A percentile compares a stretch with the other conserved stretches of the same genome.
phyloP scores from a whole-genome alignment of 768 basidiomycete species.

The Podaxis sp. region DNA sequence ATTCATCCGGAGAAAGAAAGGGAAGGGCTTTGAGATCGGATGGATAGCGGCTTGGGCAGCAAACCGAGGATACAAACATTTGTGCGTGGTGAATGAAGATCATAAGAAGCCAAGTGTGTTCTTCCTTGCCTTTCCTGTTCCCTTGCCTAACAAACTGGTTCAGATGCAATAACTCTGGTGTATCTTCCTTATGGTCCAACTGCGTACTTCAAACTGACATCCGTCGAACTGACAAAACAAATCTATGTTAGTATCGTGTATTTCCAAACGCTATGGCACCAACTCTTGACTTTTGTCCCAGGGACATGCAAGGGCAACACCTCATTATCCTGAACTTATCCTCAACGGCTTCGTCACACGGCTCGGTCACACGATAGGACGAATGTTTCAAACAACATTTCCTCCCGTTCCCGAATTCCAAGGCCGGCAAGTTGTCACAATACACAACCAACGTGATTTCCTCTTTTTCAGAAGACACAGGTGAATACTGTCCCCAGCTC shows the following conservation, averaged over 20 bases:
- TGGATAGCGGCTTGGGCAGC: constrained; percentile 93
- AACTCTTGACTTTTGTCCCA: constrained; percentile 27
- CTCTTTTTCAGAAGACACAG: constrained; percentile 96
- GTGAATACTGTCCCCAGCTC: constrained; percentile 36
- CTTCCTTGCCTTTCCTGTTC: background rate
- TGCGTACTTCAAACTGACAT: constrained; percentile 93
- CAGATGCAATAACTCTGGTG: constrained; percentile 91
- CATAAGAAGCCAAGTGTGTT: constrained; percentile 88
- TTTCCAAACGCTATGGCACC: background rate
- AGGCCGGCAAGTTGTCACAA: constrained; percentile 94
- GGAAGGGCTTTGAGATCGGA: constrained; percentile 89
- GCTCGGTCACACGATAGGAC: constrained; percentile 89
- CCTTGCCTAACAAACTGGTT: constrained; percentile 11
- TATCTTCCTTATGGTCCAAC: constrained; percentile 92
- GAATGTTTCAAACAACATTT: constrained; percentile 96
- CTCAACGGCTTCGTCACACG: constrained; percentile 93
- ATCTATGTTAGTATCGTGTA: constrained; percentile 64
- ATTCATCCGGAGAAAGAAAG: constrained; percentile 82
- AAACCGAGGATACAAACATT: constrained; percentile 81
- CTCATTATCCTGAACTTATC: constrained; percentile 93
- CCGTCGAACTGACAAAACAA: constrained; percentile 80
- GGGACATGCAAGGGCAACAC: constrained; percentile 91
- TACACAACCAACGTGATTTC: constrained; percentile 98
- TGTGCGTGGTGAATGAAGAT: constrained; percentile 95
- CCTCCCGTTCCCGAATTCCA: constrained; percentile 94